These are phyloP conservation scores for Nadsonia commutata DNA, from an alignment of 1,139 yeast genomes.

Conservation along the genomic window DNA sequence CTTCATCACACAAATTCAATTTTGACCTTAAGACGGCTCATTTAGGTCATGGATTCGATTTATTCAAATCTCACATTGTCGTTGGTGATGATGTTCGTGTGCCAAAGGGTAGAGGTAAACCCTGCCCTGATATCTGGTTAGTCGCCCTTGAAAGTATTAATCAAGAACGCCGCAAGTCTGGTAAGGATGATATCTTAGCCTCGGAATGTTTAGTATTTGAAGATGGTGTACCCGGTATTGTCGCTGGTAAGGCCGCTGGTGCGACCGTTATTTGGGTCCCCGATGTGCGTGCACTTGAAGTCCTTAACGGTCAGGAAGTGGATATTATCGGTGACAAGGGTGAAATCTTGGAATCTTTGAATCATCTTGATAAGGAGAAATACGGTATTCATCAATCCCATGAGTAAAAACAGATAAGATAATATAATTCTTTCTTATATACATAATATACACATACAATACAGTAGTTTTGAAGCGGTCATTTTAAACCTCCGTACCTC, in stretches of 20 bases:
- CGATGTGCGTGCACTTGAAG: slow-evolving; percentile 49
- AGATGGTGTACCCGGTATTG: slow-evolving; percentile 85
- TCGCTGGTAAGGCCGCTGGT: slow-evolving; percentile 74
- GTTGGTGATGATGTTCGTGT: slow-evolving; percentile 82
- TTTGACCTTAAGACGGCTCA: slow-evolving; percentile 57
- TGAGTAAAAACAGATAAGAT: too few species aligned
- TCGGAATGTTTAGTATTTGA: slow-evolving; percentile 82
- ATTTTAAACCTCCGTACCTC: too few species aligned
- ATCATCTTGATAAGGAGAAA: slow-evolving; percentile 37
- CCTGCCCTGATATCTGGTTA: slow-evolving; percentile 84
- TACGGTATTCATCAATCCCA: slow-evolving; percentile 21
- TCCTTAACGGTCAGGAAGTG: slow-evolving; percentile 29
- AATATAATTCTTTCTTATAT: too few species aligned
- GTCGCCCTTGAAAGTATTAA: slow-evolving; percentile 63
- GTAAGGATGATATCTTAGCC: slow-evolving; percentile 36
- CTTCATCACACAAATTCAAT: slow-evolving; percentile 56
- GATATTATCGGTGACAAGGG: slow-evolving; percentile 40
- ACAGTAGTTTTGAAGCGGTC: too few species aligned
- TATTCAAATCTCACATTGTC: slow-evolving; percentile 52
- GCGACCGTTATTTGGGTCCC: slow-evolving; percentile 88
- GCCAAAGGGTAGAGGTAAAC: slow-evolving; percentile 79
- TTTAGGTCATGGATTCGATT: slow-evolving; percentile 41
- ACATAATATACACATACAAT: too few species aligned
- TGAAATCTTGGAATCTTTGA: slow-evolving; percentile 37
- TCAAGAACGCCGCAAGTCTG: slow-evolving; percentile 22